A percentile compares a stretch with the other conserved stretches of the same genome.
These are phyloP conservation scores for Penicillium sp. DNA, from an alignment of 2,329 filamentous ascomycete genomes.

Conservation along the genomic window DNA sequence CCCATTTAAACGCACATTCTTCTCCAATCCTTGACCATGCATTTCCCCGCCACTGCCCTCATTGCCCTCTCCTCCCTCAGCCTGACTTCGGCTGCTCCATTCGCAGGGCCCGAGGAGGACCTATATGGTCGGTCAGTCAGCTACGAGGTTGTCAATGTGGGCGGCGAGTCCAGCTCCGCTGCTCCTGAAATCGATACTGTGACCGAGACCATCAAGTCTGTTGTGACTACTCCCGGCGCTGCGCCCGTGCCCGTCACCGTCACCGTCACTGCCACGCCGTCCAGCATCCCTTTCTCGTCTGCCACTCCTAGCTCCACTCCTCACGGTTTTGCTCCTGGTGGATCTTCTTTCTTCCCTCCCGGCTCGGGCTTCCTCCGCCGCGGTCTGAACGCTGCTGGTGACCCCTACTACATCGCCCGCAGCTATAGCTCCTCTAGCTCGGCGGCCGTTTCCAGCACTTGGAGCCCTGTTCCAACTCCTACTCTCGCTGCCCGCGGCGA, in stretches of 20 bases:
- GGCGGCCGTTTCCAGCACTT: constrained; percentile 1
- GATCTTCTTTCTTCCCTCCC: constrained; percentile 13
- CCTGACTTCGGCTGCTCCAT: constrained; percentile 28
- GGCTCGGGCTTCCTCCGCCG: constrained; percentile 18
- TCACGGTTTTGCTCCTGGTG: constrained; percentile 11
- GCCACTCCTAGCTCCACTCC: constrained; percentile 13
- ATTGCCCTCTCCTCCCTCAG: constrained; percentile 28
- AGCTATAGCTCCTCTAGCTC: constrained; percentile 7
- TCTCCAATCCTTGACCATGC: constrained; percentile 23
- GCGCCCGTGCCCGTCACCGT: constrained; percentile 6
- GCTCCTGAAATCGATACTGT: constrained; percentile 20
- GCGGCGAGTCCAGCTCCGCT: constrained; percentile 19
- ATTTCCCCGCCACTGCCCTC: constrained; percentile 26
- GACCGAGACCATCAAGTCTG: constrained; percentile 17
- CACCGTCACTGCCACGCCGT: constrained; percentile 22
- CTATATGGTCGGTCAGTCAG: constrained; percentile 24
- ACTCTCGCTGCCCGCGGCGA: constrained; percentile 4
- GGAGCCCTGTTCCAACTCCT: constrained; percentile 3
- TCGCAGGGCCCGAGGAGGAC: constrained; percentile 23
- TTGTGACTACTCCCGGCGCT: constrained; percentile 16
- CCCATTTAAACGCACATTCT: not conserved
- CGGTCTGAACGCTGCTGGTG: constrained; percentile 18
- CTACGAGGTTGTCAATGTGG: constrained; percentile 36
- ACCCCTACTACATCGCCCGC: constrained; percentile 14
- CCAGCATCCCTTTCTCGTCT: constrained; percentile 6